Conservation (phyloP, 116 monocot species). For the Iris pallida region DNA sequence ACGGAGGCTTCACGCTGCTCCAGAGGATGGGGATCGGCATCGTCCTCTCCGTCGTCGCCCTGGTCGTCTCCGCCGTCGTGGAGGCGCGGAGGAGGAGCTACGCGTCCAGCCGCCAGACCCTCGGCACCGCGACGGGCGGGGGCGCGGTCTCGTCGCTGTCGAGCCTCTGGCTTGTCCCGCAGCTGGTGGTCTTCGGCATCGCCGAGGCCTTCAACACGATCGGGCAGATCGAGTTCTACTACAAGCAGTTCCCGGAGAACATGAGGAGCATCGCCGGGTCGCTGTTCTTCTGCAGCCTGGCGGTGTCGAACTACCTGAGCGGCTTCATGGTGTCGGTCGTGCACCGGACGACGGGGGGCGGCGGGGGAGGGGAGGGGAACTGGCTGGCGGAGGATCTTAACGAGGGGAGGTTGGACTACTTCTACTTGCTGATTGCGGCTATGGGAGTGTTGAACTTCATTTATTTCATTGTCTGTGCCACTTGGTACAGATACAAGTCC, state of each 20-base stretch:
- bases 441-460: slow-evolving; percentile 25
- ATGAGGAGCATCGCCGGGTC: slow-evolving; percentile 66
- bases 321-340: slow-evolving; percentile 37
- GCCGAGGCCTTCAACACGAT: slow-evolving; percentile 54
- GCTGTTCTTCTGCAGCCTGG: slow-evolving; percentile 39
- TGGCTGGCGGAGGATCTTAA: slow-evolving; percentile 51
- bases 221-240: slow-evolving; percentile 76
- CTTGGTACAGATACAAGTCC: slow-evolving; percentile 43
- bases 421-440: slow-evolving; percentile 27
- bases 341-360: slow-evolving; percentile 16
- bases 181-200: slow-evolving; percentile 39
- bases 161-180: slow-evolving; percentile 64
- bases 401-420: slow-evolving; percentile 37
- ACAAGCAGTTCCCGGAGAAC: slow-evolving; percentile 81
- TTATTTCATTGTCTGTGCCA: slow-evolving; percentile 34
- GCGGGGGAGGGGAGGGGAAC: slow-evolving; percentile 6
- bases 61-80: slow-evolving; percentile 51
- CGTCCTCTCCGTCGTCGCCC: slow-evolving; percentile 28
- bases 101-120: neutral
- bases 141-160: too few species aligned
- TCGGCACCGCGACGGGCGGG: slow-evolving; percentile 11
- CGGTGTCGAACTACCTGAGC: slow-evolving; percentile 34
- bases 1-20: slow-evolving; percentile 41
- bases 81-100: slow-evolving; percentile 20
- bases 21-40: slow-evolving; percentile 70